Conservation (phyloP, 2,329 filamentous ascomycete genomes). For the Curvularia lunata region DNA sequence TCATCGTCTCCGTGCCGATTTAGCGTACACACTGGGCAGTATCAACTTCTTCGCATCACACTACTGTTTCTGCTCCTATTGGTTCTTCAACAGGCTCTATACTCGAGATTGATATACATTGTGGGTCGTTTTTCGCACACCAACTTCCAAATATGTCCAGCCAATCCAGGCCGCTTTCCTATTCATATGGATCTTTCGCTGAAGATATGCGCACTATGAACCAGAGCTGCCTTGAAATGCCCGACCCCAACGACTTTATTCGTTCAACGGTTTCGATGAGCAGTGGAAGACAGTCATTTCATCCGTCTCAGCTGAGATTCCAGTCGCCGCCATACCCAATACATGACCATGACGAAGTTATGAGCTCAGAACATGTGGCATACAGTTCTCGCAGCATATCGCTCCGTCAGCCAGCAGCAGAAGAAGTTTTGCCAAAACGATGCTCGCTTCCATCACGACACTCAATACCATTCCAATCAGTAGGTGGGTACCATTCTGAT, state of each 20-base stretch:
- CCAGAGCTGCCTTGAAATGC: conserved; percentile 3
- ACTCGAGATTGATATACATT: not conserved
- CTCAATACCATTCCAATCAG: conserved; percentile 1
- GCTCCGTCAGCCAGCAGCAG: conserved; percentile 9
- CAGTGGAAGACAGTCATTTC: not conserved
- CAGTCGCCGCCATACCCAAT: conserved; percentile 8
- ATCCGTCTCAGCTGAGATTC: not conserved
- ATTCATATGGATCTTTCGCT: not conserved
- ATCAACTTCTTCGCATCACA: not conserved
- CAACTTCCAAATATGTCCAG: not conserved
- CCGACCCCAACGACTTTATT: conserved; percentile 4
- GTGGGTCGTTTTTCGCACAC: not conserved
- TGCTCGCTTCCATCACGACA: conserved; percentile 1
- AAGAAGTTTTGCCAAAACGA: conserved; percentile 8
- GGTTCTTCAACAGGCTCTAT: not conserved
- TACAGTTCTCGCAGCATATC: not conserved
- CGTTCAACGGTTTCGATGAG: not conserved
- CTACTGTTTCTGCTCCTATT: not conserved
- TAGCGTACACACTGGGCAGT: not conserved
- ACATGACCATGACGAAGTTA: not conserved
- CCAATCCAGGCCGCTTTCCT: not conserved
- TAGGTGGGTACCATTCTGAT: conserved; percentile 5
- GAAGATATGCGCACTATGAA: not conserved
- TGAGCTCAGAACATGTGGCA: not conserved
- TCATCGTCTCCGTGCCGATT: not conserved